A percentile compares a stretch with the other conserved stretches of the same genome.
Conservation (phyloP, 2,329 filamentous ascomycete species). For the Penicillium sp. region DNA sequence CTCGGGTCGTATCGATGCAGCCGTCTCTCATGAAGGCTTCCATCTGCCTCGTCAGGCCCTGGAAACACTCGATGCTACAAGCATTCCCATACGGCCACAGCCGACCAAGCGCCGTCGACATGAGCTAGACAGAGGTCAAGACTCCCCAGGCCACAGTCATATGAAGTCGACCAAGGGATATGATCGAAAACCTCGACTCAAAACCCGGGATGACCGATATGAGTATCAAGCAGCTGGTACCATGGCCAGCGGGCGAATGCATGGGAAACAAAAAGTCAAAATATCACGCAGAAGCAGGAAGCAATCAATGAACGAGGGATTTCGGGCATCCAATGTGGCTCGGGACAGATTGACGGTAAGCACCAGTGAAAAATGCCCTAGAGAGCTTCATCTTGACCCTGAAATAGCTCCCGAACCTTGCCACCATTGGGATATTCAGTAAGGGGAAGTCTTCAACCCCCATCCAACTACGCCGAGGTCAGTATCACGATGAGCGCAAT, state of each 20-base stretch:
- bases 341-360: conserved; percentile 59
- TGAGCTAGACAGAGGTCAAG: background rate
- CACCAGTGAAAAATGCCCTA: background rate
- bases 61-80: background rate
- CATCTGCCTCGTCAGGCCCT: background rate
- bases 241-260: background rate
- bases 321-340: conserved; percentile 59
- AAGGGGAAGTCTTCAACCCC: conserved; percentile 42
- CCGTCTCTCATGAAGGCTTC: background rate
- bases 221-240: conserved; percentile 45
- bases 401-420: conserved; percentile 28
- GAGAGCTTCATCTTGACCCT: background rate
- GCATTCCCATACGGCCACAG: background rate
- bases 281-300: conserved; percentile 28
- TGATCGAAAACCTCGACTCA: conserved; percentile 59
- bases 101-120: background rate
- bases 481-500: background rate
- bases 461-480: conserved; percentile 26
- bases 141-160: background rate
- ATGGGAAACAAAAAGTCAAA: conserved; percentile 14
- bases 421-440: conserved; percentile 38
- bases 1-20: background rate
- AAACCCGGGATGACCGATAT: conserved; percentile 62
- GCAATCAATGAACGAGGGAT: conserved; percentile 58
- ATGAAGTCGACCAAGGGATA: conserved; percentile 34